Conservation (phyloP, 495 filamentous ascomycete species). For the Stereocaulon alpinum region DNA sequence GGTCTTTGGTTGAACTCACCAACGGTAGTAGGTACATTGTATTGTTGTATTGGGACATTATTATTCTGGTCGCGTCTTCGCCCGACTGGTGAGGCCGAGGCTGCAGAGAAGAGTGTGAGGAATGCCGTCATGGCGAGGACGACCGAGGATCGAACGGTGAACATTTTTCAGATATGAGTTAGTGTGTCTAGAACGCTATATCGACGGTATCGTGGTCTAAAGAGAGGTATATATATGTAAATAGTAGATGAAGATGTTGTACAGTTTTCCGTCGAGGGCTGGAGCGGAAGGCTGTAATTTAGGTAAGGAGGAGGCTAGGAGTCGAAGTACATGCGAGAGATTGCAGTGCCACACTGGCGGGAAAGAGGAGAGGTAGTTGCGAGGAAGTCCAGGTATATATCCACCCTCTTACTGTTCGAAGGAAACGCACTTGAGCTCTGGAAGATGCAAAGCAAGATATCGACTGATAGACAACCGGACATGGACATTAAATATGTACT, state of each 20-base stretch:
- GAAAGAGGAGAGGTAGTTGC: not conserved
- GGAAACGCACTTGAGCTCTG: not conserved
- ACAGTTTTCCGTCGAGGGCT: not conserved
- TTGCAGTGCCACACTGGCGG: not conserved
- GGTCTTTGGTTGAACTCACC: not conserved
- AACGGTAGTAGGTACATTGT: slow-evolving; percentile 10
- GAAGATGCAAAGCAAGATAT: not conserved
- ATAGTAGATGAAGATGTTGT: not conserved
- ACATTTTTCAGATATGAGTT: not conserved
- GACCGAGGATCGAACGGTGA: not conserved
- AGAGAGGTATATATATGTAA: not conserved
- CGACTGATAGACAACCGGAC: not conserved
- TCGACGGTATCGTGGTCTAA: not conserved
- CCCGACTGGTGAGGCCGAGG: slow-evolving; percentile 3
- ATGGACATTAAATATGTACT: not conserved
- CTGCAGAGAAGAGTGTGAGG: not conserved
- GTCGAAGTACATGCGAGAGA: not conserved
- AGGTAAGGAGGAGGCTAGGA: not conserved
- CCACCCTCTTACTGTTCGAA: not conserved
- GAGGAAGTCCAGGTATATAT: not conserved
- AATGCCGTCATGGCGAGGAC: not conserved
- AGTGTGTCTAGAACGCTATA: not conserved
- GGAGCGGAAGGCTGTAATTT: not conserved
- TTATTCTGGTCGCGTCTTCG: not conserved
- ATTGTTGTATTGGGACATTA: not conserved